Evolutionary conservation across 306 rosid genomes (phyloP).

Genomic region (Cercis canadensis): DNA sequence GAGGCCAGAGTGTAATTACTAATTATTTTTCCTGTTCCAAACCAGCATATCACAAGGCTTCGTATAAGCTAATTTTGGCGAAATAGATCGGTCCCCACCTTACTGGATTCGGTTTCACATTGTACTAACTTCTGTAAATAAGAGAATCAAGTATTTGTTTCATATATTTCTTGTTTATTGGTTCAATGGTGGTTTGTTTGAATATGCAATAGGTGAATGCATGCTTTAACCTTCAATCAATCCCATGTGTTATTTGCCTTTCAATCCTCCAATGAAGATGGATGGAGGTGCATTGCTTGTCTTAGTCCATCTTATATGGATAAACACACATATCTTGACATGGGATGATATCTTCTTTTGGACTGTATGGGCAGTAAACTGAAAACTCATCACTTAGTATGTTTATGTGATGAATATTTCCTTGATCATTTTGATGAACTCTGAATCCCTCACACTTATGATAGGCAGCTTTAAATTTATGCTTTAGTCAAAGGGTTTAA

Average conservation of each 20-base stretch:
- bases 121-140: constrained; percentile 30
- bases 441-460: constrained; percentile 17
- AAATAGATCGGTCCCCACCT: constrained; percentile 32
- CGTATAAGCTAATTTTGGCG: constrained; percentile 41
- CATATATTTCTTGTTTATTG: neutral
- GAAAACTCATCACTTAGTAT: constrained; percentile 3
- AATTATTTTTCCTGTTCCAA: constrained; percentile 31
- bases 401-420: neutral
- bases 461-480: constrained; percentile 7
- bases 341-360: too few species aligned
- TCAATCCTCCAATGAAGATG: neutral
- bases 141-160: neutral
- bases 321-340: too few species aligned
- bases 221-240: too few species aligned
- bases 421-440: constrained; percentile 38
- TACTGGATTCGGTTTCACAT: constrained; percentile 26
- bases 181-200: too few species aligned
- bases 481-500: constrained; percentile 18
- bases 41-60: constrained; percentile 13
- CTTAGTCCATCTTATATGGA: neutral
- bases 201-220: too few species aligned
- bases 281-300: constrained; percentile 3
- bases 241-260: too few species aligned
- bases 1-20: constrained; percentile 65
- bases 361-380: neutral